Evolutionary conservation across 139 green algal species (phyloP).

Genomic region (Coelastrella sp.): DNA sequence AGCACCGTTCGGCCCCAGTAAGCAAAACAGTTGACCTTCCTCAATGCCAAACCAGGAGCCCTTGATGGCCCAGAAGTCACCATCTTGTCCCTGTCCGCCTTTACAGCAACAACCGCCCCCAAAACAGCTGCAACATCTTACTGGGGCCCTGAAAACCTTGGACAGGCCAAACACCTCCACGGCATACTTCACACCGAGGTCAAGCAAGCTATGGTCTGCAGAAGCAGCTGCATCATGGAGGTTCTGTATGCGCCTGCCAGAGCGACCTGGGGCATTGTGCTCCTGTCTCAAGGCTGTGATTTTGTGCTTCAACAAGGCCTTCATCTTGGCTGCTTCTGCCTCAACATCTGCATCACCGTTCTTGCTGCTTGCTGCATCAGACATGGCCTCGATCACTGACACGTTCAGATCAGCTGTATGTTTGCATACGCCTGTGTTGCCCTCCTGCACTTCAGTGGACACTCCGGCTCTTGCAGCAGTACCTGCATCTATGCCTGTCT

Average conservation of each 20-base stretch:
- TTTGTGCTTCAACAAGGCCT: constrained; percentile 53
- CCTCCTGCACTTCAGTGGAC: neutral
- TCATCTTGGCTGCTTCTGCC: constrained; percentile 74
- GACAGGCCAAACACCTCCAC: constrained; percentile 79
- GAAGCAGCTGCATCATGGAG: neutral
- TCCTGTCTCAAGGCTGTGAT: neutral
- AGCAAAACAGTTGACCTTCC: constrained; percentile 76
- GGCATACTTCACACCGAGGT: constrained; percentile 49
- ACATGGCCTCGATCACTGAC: neutral
- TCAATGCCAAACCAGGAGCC: constrained; percentile 81
- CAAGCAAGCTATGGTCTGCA: neutral
- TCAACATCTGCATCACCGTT: constrained; percentile 73
- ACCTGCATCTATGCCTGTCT: neutral
- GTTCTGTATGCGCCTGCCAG: neutral
- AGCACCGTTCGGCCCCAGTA: constrained; percentile 86
- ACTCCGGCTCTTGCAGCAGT: neutral
- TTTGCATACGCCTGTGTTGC: neutral
- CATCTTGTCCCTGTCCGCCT: neutral
- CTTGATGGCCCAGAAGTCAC: constrained; percentile 69
- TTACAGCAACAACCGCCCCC: neutral
- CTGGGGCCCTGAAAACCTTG: constrained; percentile 63
- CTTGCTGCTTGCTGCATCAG: neutral
- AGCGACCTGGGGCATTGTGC: neutral
- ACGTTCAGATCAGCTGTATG: neutral
- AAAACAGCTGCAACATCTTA: neutral